These are phyloP conservation scores for Fusarium sp. DNA, from an alignment of 2,329 filamentous ascomycete species.

Conservation along the genomic window DNA sequence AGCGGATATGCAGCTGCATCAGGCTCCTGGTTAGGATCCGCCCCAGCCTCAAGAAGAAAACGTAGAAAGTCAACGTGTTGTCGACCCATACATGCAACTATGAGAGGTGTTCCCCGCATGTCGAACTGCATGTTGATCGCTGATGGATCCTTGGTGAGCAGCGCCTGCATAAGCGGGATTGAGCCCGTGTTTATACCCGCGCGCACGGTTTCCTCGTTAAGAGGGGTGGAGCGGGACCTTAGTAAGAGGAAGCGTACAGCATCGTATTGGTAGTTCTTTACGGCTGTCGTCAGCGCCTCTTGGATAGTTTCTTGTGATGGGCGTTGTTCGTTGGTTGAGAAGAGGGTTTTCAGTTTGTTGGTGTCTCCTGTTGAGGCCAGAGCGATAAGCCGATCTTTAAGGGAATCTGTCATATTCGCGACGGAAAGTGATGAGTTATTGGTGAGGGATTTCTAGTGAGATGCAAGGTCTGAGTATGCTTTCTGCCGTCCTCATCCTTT, in stretches of 20 bases:
- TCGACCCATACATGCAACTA: not conserved
- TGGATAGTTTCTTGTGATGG: not conserved
- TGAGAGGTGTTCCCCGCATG: not conserved
- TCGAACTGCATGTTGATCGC: conserved; percentile 1
- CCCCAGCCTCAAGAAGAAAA: not conserved
- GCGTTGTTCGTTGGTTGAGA: accelerated
- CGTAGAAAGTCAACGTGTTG: not conserved
- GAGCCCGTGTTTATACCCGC: not conserved
- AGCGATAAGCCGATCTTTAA: not conserved
- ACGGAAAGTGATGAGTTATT: accelerated
- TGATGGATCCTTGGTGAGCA: not conserved
- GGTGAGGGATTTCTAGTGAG: not conserved
- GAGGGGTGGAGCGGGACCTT: accelerated
- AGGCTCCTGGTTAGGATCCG: not conserved
- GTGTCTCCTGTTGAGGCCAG: not conserved
- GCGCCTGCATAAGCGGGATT: not conserved
- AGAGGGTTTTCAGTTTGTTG: not conserved
- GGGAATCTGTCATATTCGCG: not conserved
- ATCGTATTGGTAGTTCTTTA: not conserved
- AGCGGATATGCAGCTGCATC: not conserved
- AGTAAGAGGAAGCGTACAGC: accelerated
- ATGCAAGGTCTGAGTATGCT: not conserved
- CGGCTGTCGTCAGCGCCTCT: accelerated
- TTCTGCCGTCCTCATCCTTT: not conserved
- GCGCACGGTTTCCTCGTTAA: not conserved